phyloP scores from a whole-genome alignment of 2,329 filamentous ascomycete genomes.

The Gaeumannomyces tritici region DNA sequence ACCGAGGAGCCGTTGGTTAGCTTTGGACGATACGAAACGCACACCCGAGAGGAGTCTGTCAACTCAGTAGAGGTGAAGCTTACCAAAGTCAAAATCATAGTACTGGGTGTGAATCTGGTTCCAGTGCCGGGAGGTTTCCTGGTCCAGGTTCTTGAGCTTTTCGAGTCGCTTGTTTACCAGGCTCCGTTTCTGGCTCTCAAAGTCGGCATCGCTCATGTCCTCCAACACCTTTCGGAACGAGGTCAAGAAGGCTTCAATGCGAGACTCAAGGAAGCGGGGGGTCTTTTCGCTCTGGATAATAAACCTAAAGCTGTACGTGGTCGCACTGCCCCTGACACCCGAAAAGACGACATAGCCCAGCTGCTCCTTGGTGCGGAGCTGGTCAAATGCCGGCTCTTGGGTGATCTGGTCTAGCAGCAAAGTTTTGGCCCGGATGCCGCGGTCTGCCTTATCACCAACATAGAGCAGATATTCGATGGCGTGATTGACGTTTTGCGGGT shows the following conservation, averaged over 20 bases:
- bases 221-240: constrained; percentile 56
- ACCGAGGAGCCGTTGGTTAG: not conserved
- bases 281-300: constrained; percentile 89
- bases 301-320: constrained; percentile 76
- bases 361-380: constrained; percentile 92
- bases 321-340: constrained; percentile 60
- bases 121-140: constrained; percentile 80
- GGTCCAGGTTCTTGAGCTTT: constrained; percentile 83
- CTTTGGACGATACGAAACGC: too few species aligned
- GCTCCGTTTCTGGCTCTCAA: constrained; percentile 85
- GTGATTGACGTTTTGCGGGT: constrained; percentile 83
- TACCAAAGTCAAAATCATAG: constrained; percentile 83
- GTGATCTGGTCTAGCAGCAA: constrained; percentile 82
- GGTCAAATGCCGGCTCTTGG: constrained; percentile 89
- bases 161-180: constrained; percentile 80
- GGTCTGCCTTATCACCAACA: constrained; percentile 48
- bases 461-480: constrained; percentile 73
- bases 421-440: constrained; percentile 62
- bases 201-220: constrained; percentile 72
- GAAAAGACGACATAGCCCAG: constrained; percentile 95
- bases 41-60: not conserved
- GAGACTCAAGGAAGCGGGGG: constrained; percentile 71
- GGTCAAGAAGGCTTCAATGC: constrained; percentile 77
- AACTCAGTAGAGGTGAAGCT: constrained; percentile 18
- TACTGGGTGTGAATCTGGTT: constrained; percentile 74